Conservation (phyloP, 257 asterid genomes). For the Scutellaria barbata region DNA sequence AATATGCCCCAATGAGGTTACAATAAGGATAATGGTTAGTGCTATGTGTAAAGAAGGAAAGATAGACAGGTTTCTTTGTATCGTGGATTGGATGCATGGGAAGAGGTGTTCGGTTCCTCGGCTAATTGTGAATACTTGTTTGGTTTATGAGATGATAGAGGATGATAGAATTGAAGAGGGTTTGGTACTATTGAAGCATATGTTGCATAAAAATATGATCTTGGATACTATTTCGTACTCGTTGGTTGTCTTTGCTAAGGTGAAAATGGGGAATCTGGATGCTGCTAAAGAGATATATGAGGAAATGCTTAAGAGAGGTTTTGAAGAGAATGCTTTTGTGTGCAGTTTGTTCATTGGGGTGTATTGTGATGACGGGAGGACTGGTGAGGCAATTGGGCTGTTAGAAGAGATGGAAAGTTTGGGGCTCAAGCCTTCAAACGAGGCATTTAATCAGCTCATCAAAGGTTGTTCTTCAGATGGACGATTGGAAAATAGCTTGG, state of each 20-base stretch:
- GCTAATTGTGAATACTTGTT: conserved; percentile 66
- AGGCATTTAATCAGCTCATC: conserved; percentile 60
- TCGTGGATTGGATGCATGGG: conserved; percentile 71
- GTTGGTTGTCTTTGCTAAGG: conserved; percentile 66
- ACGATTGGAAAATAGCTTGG: conserved; percentile 58
- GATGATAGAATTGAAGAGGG: conserved; percentile 60
- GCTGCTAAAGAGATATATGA: conserved; percentile 58
- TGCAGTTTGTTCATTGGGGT: conserved; percentile 56
- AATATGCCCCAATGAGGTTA: conserved; percentile 62
- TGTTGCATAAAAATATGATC: conserved; percentile 71
- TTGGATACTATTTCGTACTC: conserved; percentile 64
- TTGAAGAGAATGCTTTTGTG: conserved; percentile 65
- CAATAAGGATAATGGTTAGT: conserved; percentile 60
- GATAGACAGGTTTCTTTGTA: conserved; percentile 50
- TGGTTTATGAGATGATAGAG: conserved; percentile 67
- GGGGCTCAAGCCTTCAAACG: conserved; percentile 57
- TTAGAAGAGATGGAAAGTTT: conserved; percentile 59
- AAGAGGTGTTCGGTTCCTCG: conserved; percentile 61
- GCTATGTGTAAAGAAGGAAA: conserved; percentile 79
- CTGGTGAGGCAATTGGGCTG: conserved; percentile 55
- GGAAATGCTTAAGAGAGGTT: conserved; percentile 78
- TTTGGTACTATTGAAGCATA: conserved; percentile 53
- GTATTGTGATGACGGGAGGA: conserved; percentile 56
- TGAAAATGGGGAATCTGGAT: conserved; percentile 66
- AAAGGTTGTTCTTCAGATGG: conserved; percentile 57